Evolutionary conservation across 768 basidiomycete species (phyloP), one percentile per base, ranked within the genome.

Genomic region (Kwoniella heveanensis): DNA sequence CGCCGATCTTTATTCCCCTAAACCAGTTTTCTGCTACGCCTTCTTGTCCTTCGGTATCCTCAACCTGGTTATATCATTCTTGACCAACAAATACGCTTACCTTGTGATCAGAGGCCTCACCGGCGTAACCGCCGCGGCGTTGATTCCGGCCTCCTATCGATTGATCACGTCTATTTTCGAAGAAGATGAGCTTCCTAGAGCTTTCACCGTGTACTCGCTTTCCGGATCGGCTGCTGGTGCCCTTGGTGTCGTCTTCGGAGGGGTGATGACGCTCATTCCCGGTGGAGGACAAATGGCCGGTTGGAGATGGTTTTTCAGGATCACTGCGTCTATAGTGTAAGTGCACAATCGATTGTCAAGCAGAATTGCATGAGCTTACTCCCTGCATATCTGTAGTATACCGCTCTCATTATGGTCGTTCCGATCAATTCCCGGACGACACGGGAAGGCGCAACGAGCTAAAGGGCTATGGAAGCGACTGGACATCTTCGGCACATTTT

Each of bases 271-370:
- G 48, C 62, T 64, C 24, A 73, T 76, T 32, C 60, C 57, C 1
- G 17, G 29, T 26, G 25, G 25, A 12, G 71, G 69, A 4, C 67
- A 77, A 24, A 63, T 67, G 54, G 53, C 59, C 6, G 50, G 57
- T 1, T 79, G 77, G 77, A 62, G 73, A 17, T 79, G 77, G 77
- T 73, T 71, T 46, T 76, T 71, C 60, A 65, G 65, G 27, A 48
- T 73, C 27, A 29, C 65, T 7, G 60, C 67, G 2, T 21, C 39
- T 19, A 44, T 44, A 9, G 39, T 19, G 39, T 65, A 25, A 44
- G 68, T 37, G 21, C 32, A 36, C 6, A 36, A 36, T 13, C 6
- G 13, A 36, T 7, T 13, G 32, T 36, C 32, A 36, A 36, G 32
- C 32, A 7, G 32, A 36, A 7, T 36, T 36, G 7, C 6, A 36